Conservation (phyloP, 495 filamentous ascomycete species). For the Ramalina peruviana region DNA sequence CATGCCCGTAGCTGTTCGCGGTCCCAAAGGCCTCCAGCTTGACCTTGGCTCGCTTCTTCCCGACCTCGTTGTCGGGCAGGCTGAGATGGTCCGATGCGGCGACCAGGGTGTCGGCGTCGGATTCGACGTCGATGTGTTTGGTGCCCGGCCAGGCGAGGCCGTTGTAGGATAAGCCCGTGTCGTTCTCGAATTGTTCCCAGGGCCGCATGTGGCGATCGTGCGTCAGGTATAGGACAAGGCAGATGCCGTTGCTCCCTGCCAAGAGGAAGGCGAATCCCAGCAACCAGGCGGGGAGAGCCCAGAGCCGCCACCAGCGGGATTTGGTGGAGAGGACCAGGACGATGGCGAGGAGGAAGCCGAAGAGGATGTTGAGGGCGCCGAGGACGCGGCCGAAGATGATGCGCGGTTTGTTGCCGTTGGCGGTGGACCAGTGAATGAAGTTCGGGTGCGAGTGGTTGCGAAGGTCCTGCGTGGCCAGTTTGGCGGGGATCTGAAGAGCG, state of each 20-base stretch:
- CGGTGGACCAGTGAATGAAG: conserved; percentile 68
- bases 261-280: conserved; percentile 51
- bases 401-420: conserved; percentile 59
- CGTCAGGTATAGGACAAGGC: conserved; percentile 57
- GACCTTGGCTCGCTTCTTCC: conserved; percentile 4
- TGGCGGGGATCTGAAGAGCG: conserved; percentile 37
- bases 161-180: no score
- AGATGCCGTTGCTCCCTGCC: conserved; percentile 59
- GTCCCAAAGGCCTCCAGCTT: conserved; percentile 36
- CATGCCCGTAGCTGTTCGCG: conserved; percentile 54
- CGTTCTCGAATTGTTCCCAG: conserved; percentile 41
- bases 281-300: conserved; percentile 44
- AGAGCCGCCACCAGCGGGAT: conserved; percentile 42
- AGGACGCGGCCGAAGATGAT: conserved; percentile 50
- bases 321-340: conserved; percentile 44
- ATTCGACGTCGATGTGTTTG: conserved; percentile 1
- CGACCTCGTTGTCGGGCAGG: conserved; percentile 6
- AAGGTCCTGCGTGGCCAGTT: conserved; percentile 43
- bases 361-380: conserved; percentile 36
- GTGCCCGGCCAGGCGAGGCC: neutral
- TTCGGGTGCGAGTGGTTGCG: conserved; percentile 61
- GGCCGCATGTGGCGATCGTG: conserved; percentile 59
- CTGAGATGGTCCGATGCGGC: conserved; percentile 11
- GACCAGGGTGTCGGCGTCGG: conserved; percentile 2
- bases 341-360: conserved; percentile 35